Evolutionary conservation across 2,329 filamentous ascomycete genomes (phyloP), one percentile per base, ranked within the genome.

Genomic region (Botrytis tulipae): DNA sequence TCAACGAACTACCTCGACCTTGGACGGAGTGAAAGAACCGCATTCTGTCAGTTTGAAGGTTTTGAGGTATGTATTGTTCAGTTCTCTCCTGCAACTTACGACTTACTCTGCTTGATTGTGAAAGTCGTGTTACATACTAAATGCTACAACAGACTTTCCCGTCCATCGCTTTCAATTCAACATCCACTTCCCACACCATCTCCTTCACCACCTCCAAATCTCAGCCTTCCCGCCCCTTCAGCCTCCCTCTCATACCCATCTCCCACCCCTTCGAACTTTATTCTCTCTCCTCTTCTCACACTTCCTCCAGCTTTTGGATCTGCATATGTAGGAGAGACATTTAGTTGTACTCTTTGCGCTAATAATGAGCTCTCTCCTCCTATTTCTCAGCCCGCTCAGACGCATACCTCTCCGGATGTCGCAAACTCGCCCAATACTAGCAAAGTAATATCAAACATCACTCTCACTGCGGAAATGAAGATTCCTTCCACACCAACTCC

Each of bases 281-380:
- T 90, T 74, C 85, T 91, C 76, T 87, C 86, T 48, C 89, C 89
- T 1, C 86, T 90, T 71, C 88, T 98, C 79, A 96, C 93, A 65
- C 90, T 98, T 1, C 95, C 96, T 16, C 91, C 94, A 25, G 92
- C 94, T 0, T 98, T 99, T 82, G 95, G 95, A 62, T 95, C 93
- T 20, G 95, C 95, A 14, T 98, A 98, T 82, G 95, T 98, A 32
- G 96, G 96, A 78, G 95, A 98, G 84, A 94, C 92, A 0, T 98
- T 99, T 83, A 91, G 92, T 76, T 99, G 96, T 83, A 97, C 95
- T 1, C 87, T 98, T 35, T 97, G 95, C 83, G 95, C 93, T n/a
- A 98, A 97, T 85, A 95, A 98, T 81, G 95, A 98, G 80, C 83
- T 90, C 2, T 78, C 82, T 12, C 82, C 83, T 29, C 51, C 51